These are phyloP conservation scores for Astrothelium macrocarpum DNA, from an alignment of 495 filamentous ascomycete species.

Conservation along the genomic window DNA sequence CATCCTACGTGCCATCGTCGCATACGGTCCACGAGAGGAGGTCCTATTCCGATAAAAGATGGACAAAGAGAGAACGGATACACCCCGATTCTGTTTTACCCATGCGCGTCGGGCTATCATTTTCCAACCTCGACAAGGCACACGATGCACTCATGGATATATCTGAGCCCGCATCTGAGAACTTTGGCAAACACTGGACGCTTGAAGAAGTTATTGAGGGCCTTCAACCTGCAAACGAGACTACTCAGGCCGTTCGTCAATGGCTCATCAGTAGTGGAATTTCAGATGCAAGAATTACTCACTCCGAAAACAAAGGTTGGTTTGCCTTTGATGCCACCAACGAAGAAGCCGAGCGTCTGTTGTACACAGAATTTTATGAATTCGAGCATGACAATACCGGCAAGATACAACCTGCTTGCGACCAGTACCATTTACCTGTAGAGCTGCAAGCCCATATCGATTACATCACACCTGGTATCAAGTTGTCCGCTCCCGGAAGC, in stretches of 20 bases:
- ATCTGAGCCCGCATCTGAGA: conserved; percentile 15
- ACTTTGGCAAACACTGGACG: conserved; percentile 22
- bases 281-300: background rate
- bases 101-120: conserved; percentile 10
- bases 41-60: background rate
- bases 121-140: conserved; percentile 8
- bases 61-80: conserved; percentile 7
- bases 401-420: conserved; percentile 14
- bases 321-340: conserved; percentile 16
- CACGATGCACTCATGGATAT: conserved; percentile 13
- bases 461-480: conserved; percentile 19
- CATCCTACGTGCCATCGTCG: background rate
- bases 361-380: conserved; percentile 17
- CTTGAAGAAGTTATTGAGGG: conserved; percentile 13
- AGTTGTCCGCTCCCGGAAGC: conserved; percentile 9
- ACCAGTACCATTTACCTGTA: conserved; percentile 14
- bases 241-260: conserved; percentile 4
- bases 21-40: conserved; percentile 11
- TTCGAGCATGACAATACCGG: conserved; percentile 14
- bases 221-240: conserved; percentile 9
- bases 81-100: background rate
- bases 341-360: conserved; percentile 12
- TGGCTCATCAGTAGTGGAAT: conserved; percentile 15
- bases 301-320: conserved; percentile 17
- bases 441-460: conserved; percentile 15